Base-by-base conservation (phyloP, 2,329 filamentous ascomycete species). In the Ophiocordyceps australis region DNA sequence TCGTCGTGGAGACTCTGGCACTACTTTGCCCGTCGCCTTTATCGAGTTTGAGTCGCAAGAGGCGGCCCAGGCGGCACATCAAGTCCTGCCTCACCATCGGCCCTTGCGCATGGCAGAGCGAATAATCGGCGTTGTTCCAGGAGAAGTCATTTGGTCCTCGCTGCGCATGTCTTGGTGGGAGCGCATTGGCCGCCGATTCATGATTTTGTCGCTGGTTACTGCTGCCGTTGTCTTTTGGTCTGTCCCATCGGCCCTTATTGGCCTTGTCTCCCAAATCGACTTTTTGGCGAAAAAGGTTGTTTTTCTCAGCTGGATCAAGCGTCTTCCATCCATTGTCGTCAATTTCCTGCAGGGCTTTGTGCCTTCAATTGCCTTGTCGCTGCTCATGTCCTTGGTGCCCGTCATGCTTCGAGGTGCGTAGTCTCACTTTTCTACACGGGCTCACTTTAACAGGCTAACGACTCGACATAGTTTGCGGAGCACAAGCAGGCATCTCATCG, bases 141-240 rank as follows among this genome's bases (percentile, higher is more conserved):
- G 60, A 11, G 85, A 95, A 42, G 63, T 98, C 14, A 73, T 95
- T 39, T 98, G 89, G 89, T 66, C 61, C 19, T 82, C 86, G 29
- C 57, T 98, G 23, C 67, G 68, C 19, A 76, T 95, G 40, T 72
- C 73, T 13, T 85, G 83, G 85, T 83, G 78, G 78, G 75, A 92
- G 50, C 63, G 73, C 35, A 65, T 92, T 28, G 42, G 91, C 34
- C 74, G 82, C 31, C 62, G 76, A 38, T 67, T 77, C 38, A 56
- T 62, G 29, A 70, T 81, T 4, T 52, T 77, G 25, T 68, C 58
- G n/a, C 74, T 91, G 27, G 74, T 95, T 28, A 54, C 67, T 7
- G 76, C 65, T 2, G 55, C 91, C 29, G 77, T 95, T 42, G 62
- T 94, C 35, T 95, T 95, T 58, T 98, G 89, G 70, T 67, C 70